Percentiles rank a stretch among this genome's conserved stretches.
phyloP scores from a whole-genome alignment of 352 stramenopile species.

The Globisporangium camurandrum region DNA sequence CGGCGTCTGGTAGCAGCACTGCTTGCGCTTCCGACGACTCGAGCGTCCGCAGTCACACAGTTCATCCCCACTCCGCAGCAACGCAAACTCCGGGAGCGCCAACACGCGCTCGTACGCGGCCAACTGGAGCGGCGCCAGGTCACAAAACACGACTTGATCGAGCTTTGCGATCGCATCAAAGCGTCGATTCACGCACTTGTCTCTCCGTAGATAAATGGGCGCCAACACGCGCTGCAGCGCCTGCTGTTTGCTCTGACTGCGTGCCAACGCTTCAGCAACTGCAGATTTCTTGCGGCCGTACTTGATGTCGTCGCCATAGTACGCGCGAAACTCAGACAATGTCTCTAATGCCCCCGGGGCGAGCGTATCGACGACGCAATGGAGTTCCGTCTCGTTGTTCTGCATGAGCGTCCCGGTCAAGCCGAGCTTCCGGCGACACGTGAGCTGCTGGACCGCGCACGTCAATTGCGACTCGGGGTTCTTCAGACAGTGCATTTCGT shows the following conservation, averaged over 20 bases:
- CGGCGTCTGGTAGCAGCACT: slow-evolving; percentile 55
- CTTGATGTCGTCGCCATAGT: slow-evolving; percentile 80
- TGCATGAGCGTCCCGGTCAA: slow-evolving; percentile 88
- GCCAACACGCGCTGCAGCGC: slow-evolving; percentile 44
- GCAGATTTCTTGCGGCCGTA: slow-evolving; percentile 78
- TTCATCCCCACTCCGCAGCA: slow-evolving; percentile 55
- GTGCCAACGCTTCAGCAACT: slow-evolving; percentile 41
- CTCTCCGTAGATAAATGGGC: slow-evolving; percentile 62
- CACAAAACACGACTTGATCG: slow-evolving; percentile 78
- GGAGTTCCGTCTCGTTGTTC: slow-evolving; percentile 81
- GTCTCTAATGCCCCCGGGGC: slow-evolving; percentile 51
- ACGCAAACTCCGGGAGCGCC: slow-evolving; percentile 62
- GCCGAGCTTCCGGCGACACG: slow-evolving; percentile 62
- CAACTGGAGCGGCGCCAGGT: slow-evolving; percentile 64
- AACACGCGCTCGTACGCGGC: slow-evolving; percentile 63
- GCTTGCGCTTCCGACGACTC: slow-evolving; percentile 45
- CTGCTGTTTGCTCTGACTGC: slow-evolving; percentile 63
- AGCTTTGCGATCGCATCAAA: slow-evolving; percentile 69
- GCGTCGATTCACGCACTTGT: slow-evolving; percentile 64
- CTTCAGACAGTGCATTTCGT: slow-evolving; percentile 98
- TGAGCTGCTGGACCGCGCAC: slow-evolving; percentile 58
- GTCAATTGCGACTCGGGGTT: slow-evolving; percentile 94
- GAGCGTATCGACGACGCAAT: slow-evolving; percentile 72
- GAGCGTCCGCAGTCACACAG: slow-evolving; percentile 57
- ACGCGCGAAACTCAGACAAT: slow-evolving; percentile 63